Conservation (phyloP, 805 yeast species). For the Priceomyces carsonii region DNA sequence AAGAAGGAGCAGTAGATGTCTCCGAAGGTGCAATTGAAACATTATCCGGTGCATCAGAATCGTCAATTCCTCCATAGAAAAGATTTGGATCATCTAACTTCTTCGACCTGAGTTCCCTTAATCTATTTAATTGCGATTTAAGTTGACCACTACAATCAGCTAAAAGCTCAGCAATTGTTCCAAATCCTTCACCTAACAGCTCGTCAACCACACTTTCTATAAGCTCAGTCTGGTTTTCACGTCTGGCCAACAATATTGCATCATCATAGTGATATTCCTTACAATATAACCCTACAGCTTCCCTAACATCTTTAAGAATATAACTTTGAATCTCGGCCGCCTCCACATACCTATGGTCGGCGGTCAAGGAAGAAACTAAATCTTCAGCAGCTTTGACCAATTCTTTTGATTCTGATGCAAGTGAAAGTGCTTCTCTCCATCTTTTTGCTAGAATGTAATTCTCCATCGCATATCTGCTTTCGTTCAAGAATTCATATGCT, state of each 20-base stretch:
- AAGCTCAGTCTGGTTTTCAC: constrained; percentile 44
- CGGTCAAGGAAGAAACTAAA: constrained; percentile 59
- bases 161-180: constrained; percentile 77
- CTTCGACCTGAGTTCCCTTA: constrained; percentile 82
- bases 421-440: constrained; percentile 83
- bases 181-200: constrained; percentile 84
- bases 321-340: constrained; percentile 76
- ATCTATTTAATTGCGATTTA: constrained; percentile 76
- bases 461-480: constrained; percentile 62
- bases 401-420: constrained; percentile 45
- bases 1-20: constrained; percentile 88
- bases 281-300: constrained; percentile 68
- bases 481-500: constrained; percentile 67
- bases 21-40: constrained; percentile 95
- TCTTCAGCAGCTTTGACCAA: constrained; percentile 53
- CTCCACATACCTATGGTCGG: constrained; percentile 70
- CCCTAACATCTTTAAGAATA: constrained; percentile 60
- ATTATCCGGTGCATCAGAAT: constrained; percentile 79
- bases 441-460: constrained; percentile 67
- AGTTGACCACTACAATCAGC: constrained; percentile 93
- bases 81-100: constrained; percentile 83
- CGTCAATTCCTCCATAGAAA: constrained; percentile 70
- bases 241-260: constrained; percentile 67
- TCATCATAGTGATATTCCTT: constrained; percentile 72
- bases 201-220: constrained; percentile 65